Base-by-base conservation (phyloP, 768 basidiomycete species). In the Stropharia rugosoannulata region DNA sequence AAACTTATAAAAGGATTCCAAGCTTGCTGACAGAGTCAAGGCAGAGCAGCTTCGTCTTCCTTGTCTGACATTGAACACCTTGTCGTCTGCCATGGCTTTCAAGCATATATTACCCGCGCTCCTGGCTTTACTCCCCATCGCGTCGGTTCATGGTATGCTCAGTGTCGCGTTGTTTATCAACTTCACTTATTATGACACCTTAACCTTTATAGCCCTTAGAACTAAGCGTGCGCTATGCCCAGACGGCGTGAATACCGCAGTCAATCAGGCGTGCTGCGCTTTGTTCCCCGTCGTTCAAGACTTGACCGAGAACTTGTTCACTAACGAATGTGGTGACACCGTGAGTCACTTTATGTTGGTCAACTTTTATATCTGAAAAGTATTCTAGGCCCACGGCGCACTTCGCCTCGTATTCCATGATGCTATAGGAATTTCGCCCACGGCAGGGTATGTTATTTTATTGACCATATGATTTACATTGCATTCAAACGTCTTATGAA, bases 361-460 rank as follows among this genome's bases (percentile, higher is more conserved):
- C 19, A 18, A 25, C 32, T 11, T 19, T 43, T 5, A 32, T 19
- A 25, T 7, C 32, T 50, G 11, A 44, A 8, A 37, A 29, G 1
- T 36, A 12, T 27, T 12, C 13, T 42, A 60, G 59, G 57, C 56
- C 16, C 61, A 61, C 39, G 49, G 53, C 10, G 60, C 61, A 53
- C 57, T 61, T n/a, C 61, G 59, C 41, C 55, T 60, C 10, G 22
- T 54, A 3, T 60, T 60, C 56, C 59, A 60, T 42, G 59, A 60
- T 29, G 56, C 59, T 29, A 60, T 60, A 46, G 59, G 45, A 18
- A 38, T 52, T 22, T 56, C 55, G 15, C 54, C 59, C 35, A 44
- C 47, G 12, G n/a, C 41, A 11, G 58, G 58, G 58, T 59, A 49
- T 8, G 50, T 43, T 5, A 18, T 6, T n/a, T 58, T 11, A 2